Evolutionary conservation across 2,329 filamentous ascomycete genomes (phyloP), one percentile per base, ranked within the genome.

Genomic region (Colletotrichum cereale): DNA sequence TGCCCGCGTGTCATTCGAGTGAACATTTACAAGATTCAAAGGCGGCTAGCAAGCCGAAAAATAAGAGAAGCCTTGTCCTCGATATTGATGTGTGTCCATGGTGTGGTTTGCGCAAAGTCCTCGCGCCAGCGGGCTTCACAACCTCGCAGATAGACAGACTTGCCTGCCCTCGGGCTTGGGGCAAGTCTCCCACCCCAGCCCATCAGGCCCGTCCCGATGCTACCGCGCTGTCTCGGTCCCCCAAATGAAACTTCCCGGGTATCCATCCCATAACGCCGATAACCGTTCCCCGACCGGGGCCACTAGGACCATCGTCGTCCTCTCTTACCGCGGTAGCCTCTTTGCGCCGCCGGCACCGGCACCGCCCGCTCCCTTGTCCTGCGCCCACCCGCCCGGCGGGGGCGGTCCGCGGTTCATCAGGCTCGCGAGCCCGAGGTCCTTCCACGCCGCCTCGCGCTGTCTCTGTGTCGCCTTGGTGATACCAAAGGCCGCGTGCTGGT

Each of bases 401-500:
- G 44, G 60, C 4, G 91, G 89, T 0, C 90, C 92, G 72, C 88
- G 87, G 48, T 84, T 87, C 89, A 95, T 91, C 77, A 96, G 83
- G 69, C 90, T 88, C 7, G 86, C 86, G n/a, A 96, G 84, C 0
- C 93, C 92, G 8, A 96, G 82, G 78, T 96, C 93, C 78, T 91
- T 92, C 93, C 93, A 97, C 10, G 90, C 90, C 1, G 92, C 87
- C 82, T 95, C 92, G 76, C 87, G 88, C 76, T 85, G 86, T 74
- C 88, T 88, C 82, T 94, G 92, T 21, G 93, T 95, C 12, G 93
- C 93, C 75, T 92, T 89, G 80, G 93, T 90, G 76, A 97, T 96
- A 48, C 93, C 94, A 79, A 96, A 96, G 0, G 93, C 94, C 16
- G 93, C 93, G 79, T 96, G 93, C 82, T 96, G 93, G 80, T 96